These are phyloP conservation scores for Madurella fahalii DNA, from an alignment of 2,329 filamentous ascomycete species.

Conservation along the genomic window DNA sequence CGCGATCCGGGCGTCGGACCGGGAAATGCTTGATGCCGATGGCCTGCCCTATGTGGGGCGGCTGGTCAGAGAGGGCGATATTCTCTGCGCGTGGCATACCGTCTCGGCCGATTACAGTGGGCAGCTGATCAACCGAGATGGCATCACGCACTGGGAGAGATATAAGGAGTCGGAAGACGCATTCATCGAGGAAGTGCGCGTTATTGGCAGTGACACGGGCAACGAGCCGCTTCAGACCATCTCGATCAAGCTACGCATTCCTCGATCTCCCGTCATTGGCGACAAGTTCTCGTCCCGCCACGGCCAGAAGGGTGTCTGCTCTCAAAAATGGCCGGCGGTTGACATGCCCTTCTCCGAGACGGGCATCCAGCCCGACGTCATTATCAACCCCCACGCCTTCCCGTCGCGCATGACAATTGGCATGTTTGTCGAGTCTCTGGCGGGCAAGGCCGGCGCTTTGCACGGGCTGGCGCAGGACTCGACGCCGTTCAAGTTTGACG, in stretches of 20 bases:
- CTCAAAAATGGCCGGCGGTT: conserved; percentile 87
- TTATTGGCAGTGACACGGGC: conserved; percentile 82
- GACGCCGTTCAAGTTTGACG: conserved; percentile 91
- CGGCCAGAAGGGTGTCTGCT: conserved; percentile 95
- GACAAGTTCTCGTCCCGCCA: conserved; percentile 99
- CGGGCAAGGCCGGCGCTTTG: conserved; percentile 88
- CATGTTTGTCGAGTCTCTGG: conserved; percentile 97
- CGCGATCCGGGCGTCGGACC: conserved; percentile 65
- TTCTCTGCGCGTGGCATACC: conserved; percentile 84
- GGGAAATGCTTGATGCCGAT: conserved; percentile 76
- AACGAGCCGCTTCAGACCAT: conserved; percentile 81
- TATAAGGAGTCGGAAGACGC: conserved; percentile 90
- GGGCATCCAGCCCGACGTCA: conserved; percentile 93
- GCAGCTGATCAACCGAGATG: conserved; percentile 79
- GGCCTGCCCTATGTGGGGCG: conserved; percentile 79
- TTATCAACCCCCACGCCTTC: conserved; percentile 99
- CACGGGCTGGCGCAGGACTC: conserved; percentile 95
- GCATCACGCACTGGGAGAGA: conserved; percentile 79
- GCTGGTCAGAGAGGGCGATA: conserved; percentile 72
- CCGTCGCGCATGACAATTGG: conserved; percentile 99
- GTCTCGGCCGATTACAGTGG: conserved; percentile 77
- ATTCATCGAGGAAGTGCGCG: conserved; percentile 87
- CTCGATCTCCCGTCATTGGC: conserved; percentile 86
- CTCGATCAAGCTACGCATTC: conserved; percentile 88
- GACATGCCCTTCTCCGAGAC: conserved; percentile 98